A percentile compares a stretch with the other conserved stretches of the same genome.
Conservation (phyloP, 371 early-diverging fungal species). For the Synchytrium microbalum region DNA sequence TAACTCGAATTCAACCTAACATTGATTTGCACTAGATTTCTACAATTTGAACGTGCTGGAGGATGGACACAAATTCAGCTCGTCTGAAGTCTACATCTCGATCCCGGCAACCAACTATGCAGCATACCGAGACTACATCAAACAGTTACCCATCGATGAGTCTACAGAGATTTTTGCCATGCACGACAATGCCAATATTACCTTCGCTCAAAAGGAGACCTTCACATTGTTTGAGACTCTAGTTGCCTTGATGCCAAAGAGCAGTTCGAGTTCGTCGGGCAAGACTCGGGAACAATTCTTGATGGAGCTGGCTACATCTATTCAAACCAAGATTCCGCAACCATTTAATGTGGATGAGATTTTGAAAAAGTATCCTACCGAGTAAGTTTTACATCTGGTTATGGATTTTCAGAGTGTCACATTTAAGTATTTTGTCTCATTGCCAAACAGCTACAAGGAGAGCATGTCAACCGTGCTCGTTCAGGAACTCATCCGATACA, state of each 20-base stretch:
- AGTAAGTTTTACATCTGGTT: slow-evolving; percentile 12
- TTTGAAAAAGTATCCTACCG: slow-evolving; percentile 41
- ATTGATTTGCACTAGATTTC: slow-evolving; percentile 22
- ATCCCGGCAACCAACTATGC: slow-evolving; percentile 9
- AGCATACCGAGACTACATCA: slow-evolving; percentile 42
- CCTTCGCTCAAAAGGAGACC: slow-evolving; percentile 51
- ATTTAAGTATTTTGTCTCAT: background rate
- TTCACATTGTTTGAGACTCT: slow-evolving; percentile 42
- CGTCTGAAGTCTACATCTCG: slow-evolving; percentile 19
- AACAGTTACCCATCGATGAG: slow-evolving; percentile 43
- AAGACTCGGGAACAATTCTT: slow-evolving; percentile 41
- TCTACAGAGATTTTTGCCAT: slow-evolving; percentile 48
- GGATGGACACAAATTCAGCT: slow-evolving; percentile 40
- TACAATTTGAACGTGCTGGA: slow-evolving; percentile 39
- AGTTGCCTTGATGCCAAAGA: slow-evolving; percentile 41
- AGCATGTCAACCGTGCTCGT: slow-evolving; percentile 49
- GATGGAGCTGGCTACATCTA: slow-evolving; percentile 32
- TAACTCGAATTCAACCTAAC: too few species aligned
- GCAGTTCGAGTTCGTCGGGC: slow-evolving; percentile 22
- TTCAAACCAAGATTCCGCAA: slow-evolving; percentile 35
- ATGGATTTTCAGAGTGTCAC: too few species aligned
- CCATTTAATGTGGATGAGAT: slow-evolving; percentile 38
- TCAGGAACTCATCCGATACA: slow-evolving; percentile 52
- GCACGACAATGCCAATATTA: slow-evolving; percentile 54
- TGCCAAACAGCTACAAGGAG: slow-evolving; percentile 39